Conservation (phyloP, 371 early-diverging fungal genomes). For the Chytridium lagenaria region DNA sequence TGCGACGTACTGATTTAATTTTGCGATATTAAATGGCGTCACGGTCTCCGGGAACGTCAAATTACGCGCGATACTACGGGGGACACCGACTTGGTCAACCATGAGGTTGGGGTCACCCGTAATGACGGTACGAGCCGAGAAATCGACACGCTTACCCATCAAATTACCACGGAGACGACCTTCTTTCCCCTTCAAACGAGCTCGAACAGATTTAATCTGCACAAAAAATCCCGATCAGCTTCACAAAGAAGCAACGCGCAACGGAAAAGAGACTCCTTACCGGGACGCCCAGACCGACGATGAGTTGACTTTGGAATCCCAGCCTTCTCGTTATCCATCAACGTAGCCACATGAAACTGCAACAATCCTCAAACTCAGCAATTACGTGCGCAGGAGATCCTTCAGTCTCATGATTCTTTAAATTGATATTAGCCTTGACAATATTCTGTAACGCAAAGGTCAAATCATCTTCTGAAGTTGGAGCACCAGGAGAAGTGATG, state of each 20-base stretch:
- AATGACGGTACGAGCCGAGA: slow-evolving; percentile 99
- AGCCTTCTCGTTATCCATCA: slow-evolving; percentile 99
- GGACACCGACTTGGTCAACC: slow-evolving; percentile 99
- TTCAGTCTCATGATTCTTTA: slow-evolving; percentile 91
- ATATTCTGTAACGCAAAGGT: slow-evolving; percentile 97
- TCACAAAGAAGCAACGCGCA: slow-evolving; percentile 1
- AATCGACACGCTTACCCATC: slow-evolving; percentile 99
- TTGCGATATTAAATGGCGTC: slow-evolving; percentile 97
- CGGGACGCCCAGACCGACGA: slow-evolving; percentile 93
- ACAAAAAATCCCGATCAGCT: slow-evolving; percentile 1
- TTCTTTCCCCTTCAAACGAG: slow-evolving; percentile 99
- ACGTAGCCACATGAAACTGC: slow-evolving; percentile 99
- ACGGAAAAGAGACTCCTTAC: slow-evolving; percentile 47
- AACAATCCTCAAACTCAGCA: slow-evolving; percentile 94
- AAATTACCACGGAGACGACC: slow-evolving; percentile 99
- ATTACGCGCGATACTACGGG: slow-evolving; percentile 96
- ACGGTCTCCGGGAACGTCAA: slow-evolving; percentile 99
- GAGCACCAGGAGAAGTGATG: slow-evolving; percentile 94
- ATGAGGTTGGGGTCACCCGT: slow-evolving; percentile 99
- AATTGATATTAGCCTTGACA: slow-evolving; percentile 94
- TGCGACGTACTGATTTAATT: slow-evolving; percentile 87
- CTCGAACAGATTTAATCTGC: slow-evolving; percentile 88
- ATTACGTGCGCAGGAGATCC: slow-evolving; percentile 97
- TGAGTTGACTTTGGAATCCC: slow-evolving; percentile 98
- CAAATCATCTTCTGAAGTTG: slow-evolving; percentile 97